Base-by-base conservation (phyloP, 345 rosid species). In the Noccaea bulbosa region DNA sequence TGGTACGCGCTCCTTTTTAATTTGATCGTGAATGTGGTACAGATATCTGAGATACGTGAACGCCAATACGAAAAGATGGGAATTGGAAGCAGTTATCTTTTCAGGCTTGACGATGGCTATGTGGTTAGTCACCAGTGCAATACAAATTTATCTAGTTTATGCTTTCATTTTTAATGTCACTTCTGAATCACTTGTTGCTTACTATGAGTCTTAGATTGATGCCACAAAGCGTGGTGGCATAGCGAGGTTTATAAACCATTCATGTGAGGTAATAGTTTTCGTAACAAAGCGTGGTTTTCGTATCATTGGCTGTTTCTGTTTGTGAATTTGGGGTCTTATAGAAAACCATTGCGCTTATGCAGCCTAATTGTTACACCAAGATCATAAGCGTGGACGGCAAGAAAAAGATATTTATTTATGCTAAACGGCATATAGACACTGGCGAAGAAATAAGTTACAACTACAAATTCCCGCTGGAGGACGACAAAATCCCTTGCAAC, bases 321-420 rank as follows among this genome's bases (percentile, higher is more conserved):
- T 37, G 37, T 58, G 59, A 51, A 64, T 77, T 56, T 3, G 34
- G 16, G 37, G 35, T 59, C 69, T 79, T 57, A 70, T 68, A 68
- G 52, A 69, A 20, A 65, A 52, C 59, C 24, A 67, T 14, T 63
- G 59, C 80, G 52, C 35, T 60, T 79, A 60, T 83, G 80, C 84
- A 95, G 98, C 98, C 99, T 34, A 95, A 92, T 72, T 95, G 99
- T 83, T 95, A 95, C 79, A 95, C 97, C 56, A 95, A 95, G 83
- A 91, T 92, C 60, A 95, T 95, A 74, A 95, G 85, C 17, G 87
- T 92, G 22, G 99, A 92, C 46, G 92, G 98, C 78, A 85, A 88
- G 81, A 95, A 95, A 72, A 92, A 84, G 70, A 92, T 90, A 70
- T 95, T 95, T 74, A 95, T 95, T 56, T 95, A 95, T 80, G 91